Conservation (phyloP, 2,329 filamentous ascomycete genomes). For the Westerdykella aurantiaca region DNA sequence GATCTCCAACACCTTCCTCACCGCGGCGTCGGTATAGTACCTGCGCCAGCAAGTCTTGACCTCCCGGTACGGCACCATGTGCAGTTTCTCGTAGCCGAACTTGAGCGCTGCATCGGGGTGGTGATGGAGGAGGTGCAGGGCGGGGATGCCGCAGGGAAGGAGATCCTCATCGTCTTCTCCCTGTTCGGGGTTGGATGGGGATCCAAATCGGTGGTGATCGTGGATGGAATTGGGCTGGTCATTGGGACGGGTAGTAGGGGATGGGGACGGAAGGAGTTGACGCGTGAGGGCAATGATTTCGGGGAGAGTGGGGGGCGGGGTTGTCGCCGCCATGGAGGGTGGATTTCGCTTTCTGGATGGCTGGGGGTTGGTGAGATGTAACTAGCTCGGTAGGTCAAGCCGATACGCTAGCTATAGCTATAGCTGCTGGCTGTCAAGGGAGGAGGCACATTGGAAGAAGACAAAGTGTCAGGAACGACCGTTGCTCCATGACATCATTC, state of each 20-base stretch:
- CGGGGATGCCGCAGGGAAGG: conserved; percentile 38
- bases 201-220: conserved; percentile 8
- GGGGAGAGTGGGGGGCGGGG: conserved; percentile 10
- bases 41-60: conserved; percentile 64
- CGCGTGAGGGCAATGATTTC: conserved; percentile 24
- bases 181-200: background rate
- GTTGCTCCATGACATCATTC: too few species aligned
- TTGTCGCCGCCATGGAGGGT: too few species aligned
- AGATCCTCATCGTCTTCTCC: conserved; percentile 24
- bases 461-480: too few species aligned
- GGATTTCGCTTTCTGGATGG: too few species aligned
- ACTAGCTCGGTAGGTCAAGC: too few species aligned
- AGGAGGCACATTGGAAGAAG: too few species aligned
- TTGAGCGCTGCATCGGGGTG: conserved; percentile 50
- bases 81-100: conserved; percentile 60
- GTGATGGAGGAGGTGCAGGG: conserved; percentile 31
- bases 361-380: too few species aligned
- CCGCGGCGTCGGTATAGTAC: conserved; percentile 64
- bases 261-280: too few species aligned
- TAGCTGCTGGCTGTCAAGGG: too few species aligned
- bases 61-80: conserved; percentile 62
- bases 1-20: conserved; percentile 53
- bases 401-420: too few species aligned
- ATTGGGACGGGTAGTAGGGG: too few species aligned
- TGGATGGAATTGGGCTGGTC: too few species aligned